Conservation (phyloP, 352 stramenopile species). For the Globisporangium acanthophoron region DNA sequence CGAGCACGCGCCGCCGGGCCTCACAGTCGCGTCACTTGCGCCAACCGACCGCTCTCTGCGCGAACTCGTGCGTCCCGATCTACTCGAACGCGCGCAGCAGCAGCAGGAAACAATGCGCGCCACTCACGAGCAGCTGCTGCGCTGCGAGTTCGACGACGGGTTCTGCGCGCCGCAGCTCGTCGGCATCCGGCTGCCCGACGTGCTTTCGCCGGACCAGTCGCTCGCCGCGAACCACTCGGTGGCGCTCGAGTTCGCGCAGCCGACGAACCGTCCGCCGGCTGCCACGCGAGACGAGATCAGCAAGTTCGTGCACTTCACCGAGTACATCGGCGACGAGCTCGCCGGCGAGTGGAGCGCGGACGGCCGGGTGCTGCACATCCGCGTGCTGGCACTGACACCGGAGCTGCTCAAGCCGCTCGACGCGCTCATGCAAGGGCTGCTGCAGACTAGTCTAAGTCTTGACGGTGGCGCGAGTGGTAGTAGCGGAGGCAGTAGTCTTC, state of each 20-base stretch:
- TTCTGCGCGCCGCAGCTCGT: slow-evolving; percentile 53
- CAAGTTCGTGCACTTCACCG: slow-evolving; percentile 38
- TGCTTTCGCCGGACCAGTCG: slow-evolving; percentile 13
- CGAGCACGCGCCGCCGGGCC: background rate
- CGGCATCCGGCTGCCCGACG: slow-evolving; percentile 41
- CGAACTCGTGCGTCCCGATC: background rate
- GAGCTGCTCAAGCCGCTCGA: slow-evolving; percentile 26
- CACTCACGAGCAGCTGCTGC: slow-evolving; percentile 4
- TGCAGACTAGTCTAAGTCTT: slow-evolving; percentile 20
- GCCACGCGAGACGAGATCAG: slow-evolving; percentile 29
- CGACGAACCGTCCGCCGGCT: slow-evolving; percentile 42
- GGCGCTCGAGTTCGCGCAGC: slow-evolving; percentile 42
- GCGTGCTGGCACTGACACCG: slow-evolving; percentile 30
- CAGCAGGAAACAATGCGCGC: background rate
- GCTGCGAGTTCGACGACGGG: slow-evolving; percentile 46
- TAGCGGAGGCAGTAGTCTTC: no score
- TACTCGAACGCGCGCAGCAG: background rate
- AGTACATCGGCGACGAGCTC: slow-evolving; percentile 53
- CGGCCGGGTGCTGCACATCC: slow-evolving; percentile 33
- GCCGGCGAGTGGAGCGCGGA: slow-evolving; percentile 31
- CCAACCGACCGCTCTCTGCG: background rate
- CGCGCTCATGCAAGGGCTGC: slow-evolving; percentile 40
- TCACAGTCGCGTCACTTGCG: background rate
- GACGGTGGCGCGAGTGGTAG: slow-evolving; percentile 2
- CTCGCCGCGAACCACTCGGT: slow-evolving; percentile 40